A percentile compares a stretch with the other conserved stretches of the same genome.
phyloP scores from a whole-genome alignment of 2,329 filamentous ascomycete species.

The Exophiala lecanii-corni region DNA sequence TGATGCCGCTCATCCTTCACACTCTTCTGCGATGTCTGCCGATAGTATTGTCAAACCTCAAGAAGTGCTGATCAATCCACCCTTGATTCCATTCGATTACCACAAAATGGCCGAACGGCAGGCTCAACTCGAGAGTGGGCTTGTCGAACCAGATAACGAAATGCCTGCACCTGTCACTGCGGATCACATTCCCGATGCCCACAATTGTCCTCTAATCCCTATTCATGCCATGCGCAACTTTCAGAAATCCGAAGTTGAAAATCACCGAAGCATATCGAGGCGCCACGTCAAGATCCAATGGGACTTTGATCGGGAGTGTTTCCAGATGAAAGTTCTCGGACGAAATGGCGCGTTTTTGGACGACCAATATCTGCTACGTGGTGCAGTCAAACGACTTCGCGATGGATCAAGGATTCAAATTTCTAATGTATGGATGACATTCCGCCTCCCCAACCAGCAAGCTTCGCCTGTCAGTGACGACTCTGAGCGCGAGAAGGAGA shows the following conservation, averaged over 20 bases:
- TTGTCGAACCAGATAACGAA: conserved; percentile 20
- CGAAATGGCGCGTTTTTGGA: conserved; percentile 56
- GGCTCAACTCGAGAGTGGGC: conserved; percentile 16
- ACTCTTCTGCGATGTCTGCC: conserved; percentile 23
- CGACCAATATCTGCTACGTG: conserved; percentile 45
- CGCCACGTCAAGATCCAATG: conserved; percentile 59
- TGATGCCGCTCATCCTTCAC: conserved; percentile 9
- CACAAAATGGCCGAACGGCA: conserved; percentile 23
- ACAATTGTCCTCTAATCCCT: conserved; percentile 43
- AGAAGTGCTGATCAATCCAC: conserved; percentile 25
- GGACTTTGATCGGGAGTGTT: conserved; percentile 53
- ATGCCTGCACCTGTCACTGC: conserved; percentile 27
- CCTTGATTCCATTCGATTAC: conserved; percentile 25
- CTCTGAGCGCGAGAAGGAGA: conserved; percentile 18
- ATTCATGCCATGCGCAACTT: conserved; percentile 50
- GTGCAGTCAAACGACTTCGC: conserved; percentile 46
- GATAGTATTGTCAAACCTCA: conserved; percentile 25
- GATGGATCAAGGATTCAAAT: conserved; percentile 58
- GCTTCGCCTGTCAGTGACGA: conserved; percentile 15
- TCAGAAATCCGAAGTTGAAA: conserved; percentile 35
- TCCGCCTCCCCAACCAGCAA: conserved; percentile 21
- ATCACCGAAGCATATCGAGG: conserved; percentile 57
- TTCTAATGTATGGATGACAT: conserved; percentile 29
- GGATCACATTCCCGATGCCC: conserved; percentile 26
- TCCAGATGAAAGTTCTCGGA: conserved; percentile 57